Conservation (phyloP, 208 protist species). For the Zelonia costaricensis region DNA sequence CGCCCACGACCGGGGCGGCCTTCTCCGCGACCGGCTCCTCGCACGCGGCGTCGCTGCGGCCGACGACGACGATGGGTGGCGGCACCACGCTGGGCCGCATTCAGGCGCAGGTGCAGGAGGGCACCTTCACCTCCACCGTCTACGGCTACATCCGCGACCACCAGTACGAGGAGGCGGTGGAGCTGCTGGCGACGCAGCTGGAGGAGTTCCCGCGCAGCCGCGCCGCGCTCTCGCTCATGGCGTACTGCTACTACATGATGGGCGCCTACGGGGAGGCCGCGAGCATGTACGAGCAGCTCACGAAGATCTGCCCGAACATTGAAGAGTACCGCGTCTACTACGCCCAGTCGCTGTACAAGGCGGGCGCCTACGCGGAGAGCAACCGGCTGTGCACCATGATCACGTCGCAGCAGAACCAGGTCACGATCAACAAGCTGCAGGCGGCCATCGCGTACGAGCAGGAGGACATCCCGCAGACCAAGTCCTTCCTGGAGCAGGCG, state of each 20-base stretch:
- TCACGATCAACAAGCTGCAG: constrained; percentile 88
- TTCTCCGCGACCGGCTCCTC: constrained; percentile 42
- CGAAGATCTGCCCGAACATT: constrained; percentile 91
- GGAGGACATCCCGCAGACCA: constrained; percentile 91
- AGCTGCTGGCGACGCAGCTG: constrained; percentile 88
- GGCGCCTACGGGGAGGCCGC: constrained; percentile 91
- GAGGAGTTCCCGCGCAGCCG: constrained; percentile 95
- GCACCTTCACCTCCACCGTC: constrained; percentile 95
- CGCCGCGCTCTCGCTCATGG: constrained; percentile 96
- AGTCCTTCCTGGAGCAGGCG: constrained; percentile 88
- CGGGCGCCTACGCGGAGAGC: constrained; percentile 92
- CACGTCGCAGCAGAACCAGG: constrained; percentile 78
- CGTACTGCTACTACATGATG: constrained; percentile 96
- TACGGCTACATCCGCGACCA: constrained; percentile 95
- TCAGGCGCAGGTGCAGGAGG: constrained; percentile 91
- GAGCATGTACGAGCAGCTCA: constrained; percentile 90
- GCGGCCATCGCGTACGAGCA: constrained; percentile 93
- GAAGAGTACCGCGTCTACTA: constrained; percentile 97
- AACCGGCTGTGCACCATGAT: constrained; percentile 82
- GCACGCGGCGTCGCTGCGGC: constrained; percentile 48
- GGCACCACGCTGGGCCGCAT: constrained; percentile 92
- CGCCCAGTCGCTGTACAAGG: constrained; percentile 96
- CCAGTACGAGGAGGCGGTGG: constrained; percentile 93
- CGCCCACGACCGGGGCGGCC: constrained; percentile 34
- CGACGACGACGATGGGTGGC: constrained; percentile 84